Conservation (phyloP, 2,329 filamentous ascomycete genomes). For the Rhynchosporium graminicola region DNA sequence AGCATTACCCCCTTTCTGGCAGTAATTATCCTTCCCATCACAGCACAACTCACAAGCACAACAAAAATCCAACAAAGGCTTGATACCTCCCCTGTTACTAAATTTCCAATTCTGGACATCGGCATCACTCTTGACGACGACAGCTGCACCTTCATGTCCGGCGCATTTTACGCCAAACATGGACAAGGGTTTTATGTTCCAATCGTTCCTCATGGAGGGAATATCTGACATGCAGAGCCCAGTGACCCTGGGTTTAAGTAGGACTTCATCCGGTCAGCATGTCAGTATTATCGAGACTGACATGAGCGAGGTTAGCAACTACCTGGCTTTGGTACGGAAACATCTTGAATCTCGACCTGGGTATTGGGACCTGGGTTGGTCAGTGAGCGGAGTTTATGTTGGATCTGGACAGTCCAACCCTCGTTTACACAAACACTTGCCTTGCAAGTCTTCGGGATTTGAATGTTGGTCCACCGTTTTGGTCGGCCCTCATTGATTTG, state of each 20-base stretch:
- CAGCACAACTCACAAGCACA: conserved; percentile 53
- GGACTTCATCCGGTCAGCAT: conserved; percentile 47
- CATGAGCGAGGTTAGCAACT: not conserved
- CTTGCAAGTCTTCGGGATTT: conserved; percentile 51
- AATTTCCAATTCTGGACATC: conserved; percentile 54
- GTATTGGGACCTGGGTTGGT: conserved; percentile 47
- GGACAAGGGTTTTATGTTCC: conserved; percentile 50
- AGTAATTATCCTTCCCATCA: conserved; percentile 55
- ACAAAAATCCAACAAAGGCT: conserved; percentile 54
- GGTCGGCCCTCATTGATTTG: conserved; percentile 13
- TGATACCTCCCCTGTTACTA: conserved; percentile 55
- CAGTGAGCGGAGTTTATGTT: not conserved
- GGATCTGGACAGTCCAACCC: not conserved
- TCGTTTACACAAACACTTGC: conserved; percentile 53
- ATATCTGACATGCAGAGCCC: conserved; percentile 60
- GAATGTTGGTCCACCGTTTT: conserved; percentile 28
- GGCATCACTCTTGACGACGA: conserved; percentile 56
- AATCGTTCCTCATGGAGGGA: conserved; percentile 58
- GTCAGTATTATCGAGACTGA: not conserved
- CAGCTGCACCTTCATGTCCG: conserved; percentile 58
- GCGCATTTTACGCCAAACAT: conserved; percentile 47
- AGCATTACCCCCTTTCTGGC: conserved; percentile 47
- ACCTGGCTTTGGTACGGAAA: conserved; percentile 50
- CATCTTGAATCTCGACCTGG: conserved; percentile 48
- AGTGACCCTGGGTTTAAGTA: conserved; percentile 58